Percentiles rank a stretch among this genome's conserved stretches.
Conservation (phyloP, 2,329 filamentous ascomycete genomes). For the Colletotrichum truncatum region DNA sequence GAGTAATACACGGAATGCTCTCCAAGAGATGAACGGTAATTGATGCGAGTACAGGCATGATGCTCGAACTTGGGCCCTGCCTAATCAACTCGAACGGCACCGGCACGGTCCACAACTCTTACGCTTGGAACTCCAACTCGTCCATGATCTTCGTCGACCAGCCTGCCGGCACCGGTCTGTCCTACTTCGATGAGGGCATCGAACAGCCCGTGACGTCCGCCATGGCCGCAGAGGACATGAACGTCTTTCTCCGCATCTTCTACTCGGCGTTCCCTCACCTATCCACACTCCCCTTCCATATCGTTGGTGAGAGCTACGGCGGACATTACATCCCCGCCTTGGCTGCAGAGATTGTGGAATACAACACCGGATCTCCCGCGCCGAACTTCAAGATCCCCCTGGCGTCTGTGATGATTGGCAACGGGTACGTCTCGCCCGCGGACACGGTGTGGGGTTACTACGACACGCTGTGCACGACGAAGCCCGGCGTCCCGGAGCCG, state of each 20-base stretch:
- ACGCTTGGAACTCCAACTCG: slow-evolving; percentile 34
- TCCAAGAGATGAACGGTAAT: too few relatives aligned
- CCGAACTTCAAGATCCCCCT: slow-evolving; percentile 49
- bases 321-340: slow-evolving; percentile 58
- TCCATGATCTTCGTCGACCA: slow-evolving; percentile 55
- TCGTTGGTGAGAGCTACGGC: slow-evolving; percentile 59
- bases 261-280: slow-evolving; percentile 53
- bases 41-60: slow-evolving; percentile 7
- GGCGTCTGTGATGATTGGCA: slow-evolving; percentile 54
- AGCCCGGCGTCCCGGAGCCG: slow-evolving; percentile 30
- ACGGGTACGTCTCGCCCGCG: slow-evolving; percentile 47
- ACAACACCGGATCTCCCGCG: slow-evolving; percentile 51
- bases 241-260: slow-evolving; percentile 58
- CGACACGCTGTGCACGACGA: slow-evolving; percentile 32
- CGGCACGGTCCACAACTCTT: slow-evolving; percentile 27
- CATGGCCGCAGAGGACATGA: slow-evolving; percentile 56
- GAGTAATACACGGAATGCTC: neutral
- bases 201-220: slow-evolving; percentile 47
- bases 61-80: slow-evolving; percentile 31
- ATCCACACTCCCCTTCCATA: slow-evolving; percentile 48
- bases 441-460: slow-evolving; percentile 33
- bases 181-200: slow-evolving; percentile 43
- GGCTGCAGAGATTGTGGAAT: slow-evolving; percentile 51
- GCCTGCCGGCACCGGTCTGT: slow-evolving; percentile 69
- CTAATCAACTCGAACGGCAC: slow-evolving; percentile 24